Evolutionary conservation across 129 eudicot species (phyloP), one percentile per base, ranked within the genome.

Genomic region (Flaveria trinervia): DNA sequence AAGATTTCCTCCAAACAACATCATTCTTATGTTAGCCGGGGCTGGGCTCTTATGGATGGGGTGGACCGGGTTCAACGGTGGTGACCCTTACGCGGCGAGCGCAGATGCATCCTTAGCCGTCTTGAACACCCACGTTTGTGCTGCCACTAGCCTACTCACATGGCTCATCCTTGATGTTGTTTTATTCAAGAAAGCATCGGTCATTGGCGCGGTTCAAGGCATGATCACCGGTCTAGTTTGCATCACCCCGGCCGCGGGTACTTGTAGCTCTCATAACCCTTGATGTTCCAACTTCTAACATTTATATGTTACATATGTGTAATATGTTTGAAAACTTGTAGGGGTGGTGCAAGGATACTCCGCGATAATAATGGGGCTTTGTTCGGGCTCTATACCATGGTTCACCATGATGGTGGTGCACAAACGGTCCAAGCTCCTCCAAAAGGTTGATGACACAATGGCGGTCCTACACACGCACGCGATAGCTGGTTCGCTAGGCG

Each of bases 131-230:
- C 71, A 66, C 9, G 71, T 66, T 1, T 66, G 71, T 20, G 71
- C 71, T 2, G 71, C 71, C 5, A 66, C 71, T 3, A 66, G 71
- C 71, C 71, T 66, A 18, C 16, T 66, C 26, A 66, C 71, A n/a
- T 66, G 71, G 71, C 71, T 66, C 51, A 66, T 66, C 26, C 71
- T 66, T 66, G 71, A 66, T 66, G 71, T 66, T n/a, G 8, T 39
- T 1, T 66, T 66, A 28, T 66, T 66, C 15, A 66, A 66, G 51
- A 66, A 66, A 66, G 71, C 71, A 8, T 66, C 71, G 1, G 71
- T 66, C 8, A 66, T 66, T n/a, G 71, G 71, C 18, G 71, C 71
- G 30, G 71, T 66, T 66, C 71, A 66, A 66, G 71, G 71, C 71
- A 66, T 66, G 71, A 66, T 66, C 50, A 66, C 71, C 16, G 71